Evolutionary conservation across 129 eudicot genomes (phyloP), one percentile per base, ranked within the genome.

Genomic region (Artemisia tridentata): DNA sequence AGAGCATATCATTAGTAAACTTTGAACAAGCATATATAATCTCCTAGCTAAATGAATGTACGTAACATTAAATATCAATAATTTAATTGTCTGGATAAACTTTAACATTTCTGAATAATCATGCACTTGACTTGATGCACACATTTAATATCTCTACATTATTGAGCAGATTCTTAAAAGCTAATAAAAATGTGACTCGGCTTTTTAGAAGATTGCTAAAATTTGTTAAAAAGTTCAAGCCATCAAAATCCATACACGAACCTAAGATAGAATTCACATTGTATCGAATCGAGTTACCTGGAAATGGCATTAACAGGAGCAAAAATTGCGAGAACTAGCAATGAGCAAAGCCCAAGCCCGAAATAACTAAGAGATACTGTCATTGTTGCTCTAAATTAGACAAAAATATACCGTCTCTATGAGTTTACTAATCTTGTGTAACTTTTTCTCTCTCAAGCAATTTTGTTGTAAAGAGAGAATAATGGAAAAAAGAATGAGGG

Each of bases 361-460:
- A 65, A 15, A 17, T 41, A 65, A 66, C 59, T 76, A 7, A 75
- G 7, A 63, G 82, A 72, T 45, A 49, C 45, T 71, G 79, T 74
- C 92, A 86, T 86, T 72, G 82, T 79, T 57, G 72, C 59, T 80
- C 31, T 16, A 63, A 41, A 49, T 60, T 4, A 16, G 52, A 50
- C 16, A 52, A 11, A 63, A 60, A 50, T 51, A 45, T 34, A 51
- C 41, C 18, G n/a, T 41, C 71, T 69, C 66, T 69, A 4, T 38
- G 49, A 11, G 43, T 52, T 52, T 74, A 43, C 11, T 38, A 41
- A 34, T 29, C 12, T 8, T 62, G 16, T 17, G 54, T 11, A 1
- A 7, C 43, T 38, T 25, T 68, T 14, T 76, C 64, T 68, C 43
- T 50, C 16, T 68, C 15, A 50, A 41, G 72, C 34, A 70, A 45